Evolutionary conservation across 495 filamentous ascomycete genomes (phyloP), one percentile per base, ranked within the genome.

Genomic region (Aspergillus nanangensis): DNA sequence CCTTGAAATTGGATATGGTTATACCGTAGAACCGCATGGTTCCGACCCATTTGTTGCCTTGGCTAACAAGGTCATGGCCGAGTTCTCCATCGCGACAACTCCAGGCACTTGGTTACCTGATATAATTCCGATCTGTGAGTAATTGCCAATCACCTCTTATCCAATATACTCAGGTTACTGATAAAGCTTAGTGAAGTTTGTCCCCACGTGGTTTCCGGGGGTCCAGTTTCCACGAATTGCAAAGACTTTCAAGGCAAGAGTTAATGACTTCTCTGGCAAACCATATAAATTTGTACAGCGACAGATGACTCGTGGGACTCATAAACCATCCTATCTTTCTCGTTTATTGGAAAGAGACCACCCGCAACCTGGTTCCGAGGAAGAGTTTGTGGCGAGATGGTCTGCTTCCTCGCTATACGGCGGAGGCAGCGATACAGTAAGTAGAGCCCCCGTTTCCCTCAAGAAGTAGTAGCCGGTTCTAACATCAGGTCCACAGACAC

Each of bases 351-450:
- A 69, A 41, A 53, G 57, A 17, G 37, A 43, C 4, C 19, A 27
- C 3, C 44, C 51, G 19, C 38, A 42, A 0, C 38, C 38, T 5
- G n/a, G n/a, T n/a, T n/a, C n/a, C n/a, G 61, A 69, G 24, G 56
- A 58, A 18, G 58, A 66, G 17, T 19, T 42, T 0, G 41, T 51
- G 10, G 56, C 60, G 23, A 76, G 71, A 43, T 71, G 64, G 65
- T 48, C 67, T 19, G 67, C 76, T 7, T 63, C 63, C 11, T 63
- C 65, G 1, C 52, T 83, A 0, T 73, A 80, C 29, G 66, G 73
- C 35, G 80, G 69, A 13, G 80, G 79, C 4, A 71, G 75, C 13
- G 80, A 83, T 51, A 82, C 64, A 17, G 52, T 58, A 21, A 5
- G 50, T n/a, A n/a, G n/a, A n/a, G n/a, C n/a, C n/a, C n/a, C n/a